Base-by-base conservation (phyloP, 305 asterid species). In the Monarda citriodora region DNA sequence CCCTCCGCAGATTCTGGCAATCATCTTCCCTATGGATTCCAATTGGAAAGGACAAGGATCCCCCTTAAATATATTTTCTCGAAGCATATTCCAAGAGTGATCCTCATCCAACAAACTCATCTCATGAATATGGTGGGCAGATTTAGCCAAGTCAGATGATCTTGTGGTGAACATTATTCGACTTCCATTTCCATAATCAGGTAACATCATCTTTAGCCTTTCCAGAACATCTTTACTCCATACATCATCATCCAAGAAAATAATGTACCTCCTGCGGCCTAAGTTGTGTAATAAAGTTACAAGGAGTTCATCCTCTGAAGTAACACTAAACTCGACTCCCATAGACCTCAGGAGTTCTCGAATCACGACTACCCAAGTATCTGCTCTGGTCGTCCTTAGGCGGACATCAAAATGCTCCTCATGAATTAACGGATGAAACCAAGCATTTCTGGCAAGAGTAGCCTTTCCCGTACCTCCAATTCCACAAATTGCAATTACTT, bases 1-100 rank as follows among this genome's bases (percentile, higher is more conserved):
- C 31, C 64, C 64, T n/a, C 64, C 46, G 55, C 64, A 59, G 54
- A 20, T 31, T 59, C 54, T 18, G 9, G 25, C 20, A 7, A 59
- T 59, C 45, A 3, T 12, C 64, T 29, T 45, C 8, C 64, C 64
- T 9, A 59, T 11, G 4, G 3, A 11, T 20, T 45, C 45, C 64
- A 59, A 18, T 7, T 59, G 44, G 4, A 14, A 10, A 29, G 64
- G 64, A 17, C 54, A 45, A 12, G 15, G 45, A 59, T 59, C 54
- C 12, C 23, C 26, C 9, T 0, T 11, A 9, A 32, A 32, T 32
- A 32, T 9, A 1, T 32, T 32, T 11, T 32, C 37, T 3, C 11
- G 11, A 6, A 32, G 37, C 1, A 32, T 8, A 26, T 45, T 44
- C 53, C 53, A 58, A 17, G 42, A 26, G 11, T 44, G 3, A 5